Conservation (phyloP, 495 filamentous ascomycete genomes). For the Penicillium soppii region DNA sequence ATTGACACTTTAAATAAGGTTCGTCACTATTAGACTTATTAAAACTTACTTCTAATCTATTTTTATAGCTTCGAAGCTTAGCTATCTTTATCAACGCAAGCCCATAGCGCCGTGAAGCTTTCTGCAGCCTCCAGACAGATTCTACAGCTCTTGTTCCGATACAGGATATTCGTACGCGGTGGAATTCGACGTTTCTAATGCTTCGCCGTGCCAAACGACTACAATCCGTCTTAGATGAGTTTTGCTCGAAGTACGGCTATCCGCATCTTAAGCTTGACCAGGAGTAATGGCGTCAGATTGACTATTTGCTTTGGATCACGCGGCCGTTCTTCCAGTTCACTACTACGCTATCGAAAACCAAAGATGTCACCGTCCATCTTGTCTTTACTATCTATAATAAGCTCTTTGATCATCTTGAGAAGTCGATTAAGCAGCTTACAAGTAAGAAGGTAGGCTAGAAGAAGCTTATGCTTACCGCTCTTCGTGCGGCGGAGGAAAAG, state of each 20-base stretch:
- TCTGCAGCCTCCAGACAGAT: constrained; percentile 1
- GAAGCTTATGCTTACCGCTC: neutral
- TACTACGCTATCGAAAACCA: neutral
- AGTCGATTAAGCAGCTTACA: constrained; percentile 6
- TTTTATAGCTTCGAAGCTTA: too few species aligned
- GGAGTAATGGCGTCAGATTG: neutral
- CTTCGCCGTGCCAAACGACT: neutral
- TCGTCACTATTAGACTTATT: too few species aligned
- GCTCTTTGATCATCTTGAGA: constrained; percentile 1
- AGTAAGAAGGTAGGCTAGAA: neutral
- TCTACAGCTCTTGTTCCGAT: neutral
- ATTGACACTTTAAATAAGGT: too few species aligned
- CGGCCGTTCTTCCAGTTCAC: neutral
- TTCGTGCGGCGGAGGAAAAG: neutral
- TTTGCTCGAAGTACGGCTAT: neutral
- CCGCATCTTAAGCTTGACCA: neutral
- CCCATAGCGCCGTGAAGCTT: neutral
- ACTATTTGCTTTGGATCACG: neutral
- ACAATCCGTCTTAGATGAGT: neutral
- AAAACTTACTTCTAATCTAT: too few species aligned
- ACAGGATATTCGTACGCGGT: neutral
- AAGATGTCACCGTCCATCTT: neutral
- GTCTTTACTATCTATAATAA: neutral
- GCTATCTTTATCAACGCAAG: too few species aligned
- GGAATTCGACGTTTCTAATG: neutral